phyloP scores from a whole-genome alignment of 768 basidiomycete species.

The Leccinum pellstonianum region DNA sequence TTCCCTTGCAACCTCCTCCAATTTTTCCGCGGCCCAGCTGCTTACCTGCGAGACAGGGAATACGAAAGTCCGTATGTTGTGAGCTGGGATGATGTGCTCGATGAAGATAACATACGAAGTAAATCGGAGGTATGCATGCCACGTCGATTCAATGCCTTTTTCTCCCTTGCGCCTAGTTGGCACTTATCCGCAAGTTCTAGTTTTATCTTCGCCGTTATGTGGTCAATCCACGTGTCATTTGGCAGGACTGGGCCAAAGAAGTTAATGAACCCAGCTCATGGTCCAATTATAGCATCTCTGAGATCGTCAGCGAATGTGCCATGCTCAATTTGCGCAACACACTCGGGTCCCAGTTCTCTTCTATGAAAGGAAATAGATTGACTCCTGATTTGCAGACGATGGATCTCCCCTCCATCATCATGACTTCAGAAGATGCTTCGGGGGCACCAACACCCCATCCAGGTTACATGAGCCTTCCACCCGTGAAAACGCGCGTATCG shows the following conservation, averaged over 20 bases:
- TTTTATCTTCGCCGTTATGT: conserved; percentile 66
- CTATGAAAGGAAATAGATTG: neutral
- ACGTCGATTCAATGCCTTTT: neutral
- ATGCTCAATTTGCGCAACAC: conserved; percentile 65
- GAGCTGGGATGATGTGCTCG: conserved; percentile 68
- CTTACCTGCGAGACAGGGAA: conserved; percentile 54
- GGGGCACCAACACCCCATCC: conserved; percentile 31
- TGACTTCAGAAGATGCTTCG: conserved; percentile 24
- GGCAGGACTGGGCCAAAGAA: conserved; percentile 63
- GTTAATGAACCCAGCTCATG: conserved; percentile 64
- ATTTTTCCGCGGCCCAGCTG: conserved; percentile 69
- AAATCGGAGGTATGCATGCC: conserved; percentile 60
- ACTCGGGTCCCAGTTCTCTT: conserved; percentile 39
- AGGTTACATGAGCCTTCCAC: conserved; percentile 37
- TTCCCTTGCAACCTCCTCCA: conserved; percentile 87
- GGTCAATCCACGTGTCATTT: conserved; percentile 72
- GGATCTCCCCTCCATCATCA: conserved; percentile 5
- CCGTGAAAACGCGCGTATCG: conserved; percentile 43
- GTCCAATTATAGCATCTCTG: conserved; percentile 58
- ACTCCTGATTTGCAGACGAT: conserved; percentile 7
- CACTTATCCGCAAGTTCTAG: conserved; percentile 36
- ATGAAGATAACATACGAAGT: conserved; percentile 66
- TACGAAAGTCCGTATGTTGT: conserved; percentile 62
- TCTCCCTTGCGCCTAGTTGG: neutral
- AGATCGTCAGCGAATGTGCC: conserved; percentile 64